phyloP scores from a whole-genome alignment of 805 yeast species.

The Myxozyma geophila region DNA sequence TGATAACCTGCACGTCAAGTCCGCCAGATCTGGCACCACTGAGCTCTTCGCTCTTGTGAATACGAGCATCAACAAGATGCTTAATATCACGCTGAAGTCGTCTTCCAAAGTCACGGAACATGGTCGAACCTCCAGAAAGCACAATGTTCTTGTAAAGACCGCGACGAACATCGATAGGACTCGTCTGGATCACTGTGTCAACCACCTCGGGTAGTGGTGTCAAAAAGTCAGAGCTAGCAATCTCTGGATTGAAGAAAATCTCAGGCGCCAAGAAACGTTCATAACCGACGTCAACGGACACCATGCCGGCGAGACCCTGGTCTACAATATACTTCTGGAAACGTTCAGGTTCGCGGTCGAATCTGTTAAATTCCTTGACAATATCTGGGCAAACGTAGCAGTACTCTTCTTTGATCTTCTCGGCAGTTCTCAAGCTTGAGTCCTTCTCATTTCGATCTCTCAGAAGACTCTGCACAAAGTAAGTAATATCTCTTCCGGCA shows the following conservation, averaged over 20 bases:
- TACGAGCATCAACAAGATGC: conserved; percentile 84
- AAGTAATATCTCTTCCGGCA: conserved; percentile 97
- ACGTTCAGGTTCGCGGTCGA: conserved; percentile 90
- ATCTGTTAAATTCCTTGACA: conserved; percentile 92
- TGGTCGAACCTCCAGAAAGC: conserved; percentile 95
- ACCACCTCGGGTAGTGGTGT: conserved; percentile 97
- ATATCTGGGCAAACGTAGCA: conserved; percentile 98
- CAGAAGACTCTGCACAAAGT: conserved; percentile 86
- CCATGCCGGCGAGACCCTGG: conserved; percentile 65
- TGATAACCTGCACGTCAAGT: conserved; percentile 93
- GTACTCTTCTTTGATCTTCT: conserved; percentile 92
- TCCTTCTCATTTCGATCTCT: conserved; percentile 98
- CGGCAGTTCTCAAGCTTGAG: conserved; percentile 93
- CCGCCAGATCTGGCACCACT: conserved; percentile 83
- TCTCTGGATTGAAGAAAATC: conserved; percentile 97
- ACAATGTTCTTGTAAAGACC: conserved; percentile 95
- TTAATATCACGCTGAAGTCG: conserved; percentile 94
- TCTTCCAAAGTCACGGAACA: conserved; percentile 98
- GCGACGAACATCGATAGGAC: conserved; percentile 98
- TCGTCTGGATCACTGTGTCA: conserved; percentile 90
- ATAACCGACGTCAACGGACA: conserved; percentile 89
- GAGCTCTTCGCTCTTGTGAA: conserved; percentile 74
- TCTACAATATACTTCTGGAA: conserved; percentile 93
- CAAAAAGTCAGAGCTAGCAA: conserved; percentile 89
- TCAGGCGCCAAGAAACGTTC: conserved; percentile 99